These are phyloP conservation scores for Endocladia muricata DNA, from an alignment of 31 red algal species.

Conservation along the genomic window DNA sequence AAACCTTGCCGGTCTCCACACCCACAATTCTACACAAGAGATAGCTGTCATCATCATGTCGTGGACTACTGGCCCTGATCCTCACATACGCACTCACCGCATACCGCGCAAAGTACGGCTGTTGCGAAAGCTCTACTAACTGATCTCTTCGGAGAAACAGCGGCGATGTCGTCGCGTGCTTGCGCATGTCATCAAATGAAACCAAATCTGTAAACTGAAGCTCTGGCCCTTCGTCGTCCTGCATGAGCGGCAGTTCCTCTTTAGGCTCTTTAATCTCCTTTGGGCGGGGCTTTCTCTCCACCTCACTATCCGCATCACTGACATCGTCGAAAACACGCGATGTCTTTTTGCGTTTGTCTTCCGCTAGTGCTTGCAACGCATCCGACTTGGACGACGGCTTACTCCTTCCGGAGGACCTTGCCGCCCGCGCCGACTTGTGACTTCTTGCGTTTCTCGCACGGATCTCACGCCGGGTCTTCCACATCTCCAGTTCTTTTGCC, in stretches of 20 bases:
- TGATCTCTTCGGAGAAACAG: conserved; percentile 59
- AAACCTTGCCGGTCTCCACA: conserved; percentile 46
- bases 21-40: conserved; percentile 55
- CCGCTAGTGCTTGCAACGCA: conserved; percentile 48
- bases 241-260: conserved; percentile 12
- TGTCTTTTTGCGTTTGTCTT: conserved; percentile 50
- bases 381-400: conserved; percentile 61
- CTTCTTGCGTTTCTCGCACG: neutral
- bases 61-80: conserved; percentile 12
- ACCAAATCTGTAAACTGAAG: conserved; percentile 41
- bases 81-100: conserved; percentile 51
- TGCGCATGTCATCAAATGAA: neutral
- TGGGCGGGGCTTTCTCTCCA: neutral
- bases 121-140: conserved; percentile 40
- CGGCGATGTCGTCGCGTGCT: neutral
- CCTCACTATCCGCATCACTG: conserved; percentile 71
- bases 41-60: conserved; percentile 19
- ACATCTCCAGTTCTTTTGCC: conserved; percentile 33
- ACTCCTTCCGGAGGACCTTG: conserved; percentile 42
- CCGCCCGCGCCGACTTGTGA: neutral
- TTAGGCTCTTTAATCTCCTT: conserved; percentile 17
- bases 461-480: conserved; percentile 41
- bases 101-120: conserved; percentile 58
- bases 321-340: conserved; percentile 33
- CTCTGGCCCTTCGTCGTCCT: conserved; percentile 38